Base-by-base conservation (phyloP, 306 rosid genomes). In the Geum urbanum region DNA sequence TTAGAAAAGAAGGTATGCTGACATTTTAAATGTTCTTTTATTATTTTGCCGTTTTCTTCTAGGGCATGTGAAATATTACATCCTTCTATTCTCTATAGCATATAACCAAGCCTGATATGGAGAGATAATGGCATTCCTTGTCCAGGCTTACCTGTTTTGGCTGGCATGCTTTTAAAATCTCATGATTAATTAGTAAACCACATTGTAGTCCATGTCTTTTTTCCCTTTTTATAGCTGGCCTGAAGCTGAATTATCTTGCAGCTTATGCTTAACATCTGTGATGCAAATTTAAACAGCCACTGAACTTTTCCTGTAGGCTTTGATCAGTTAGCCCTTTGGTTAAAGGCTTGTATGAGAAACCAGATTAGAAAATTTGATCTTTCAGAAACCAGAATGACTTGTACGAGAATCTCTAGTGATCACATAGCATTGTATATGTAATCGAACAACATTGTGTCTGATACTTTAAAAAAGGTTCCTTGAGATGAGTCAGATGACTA, bases 251-350 rank as follows among this genome's bases (percentile, higher is more conserved):
- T 50, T 69, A 8, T 78, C 50, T 57, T 75, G 84, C 85, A 92
- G 98, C 85, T 90, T 65, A 90, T 88, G 97, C 84, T 92, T 78
- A 86, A 86, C 76, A 84, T 92, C 79, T 87, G 80, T 5, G 96
- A 88, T 67, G 86, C 84, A 57, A 88, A 82, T 79, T 79, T 61
- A 77, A 77, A 76, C 51, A 58, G 54, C 66, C 15, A 52, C 73
- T 66, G 3, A 66, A 53, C 40, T 12, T 46, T 51, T 48, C 57
- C 60, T 45, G 13, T 13, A 65, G 16, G 52, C 62, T 16, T 62
- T 47, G 72, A 54, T 24, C 46, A n/a, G 2, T 20, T 18, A 5
- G 27, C 15, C 51, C 32, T 5, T 4, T 19, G 11, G 51, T 70
- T 27, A 39, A 27, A 8, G 27, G 49, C 69, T 63, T 43, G 60